phyloP scores from a whole-genome alignment of 306 rosid genomes.

The Cucumis hystrix region DNA sequence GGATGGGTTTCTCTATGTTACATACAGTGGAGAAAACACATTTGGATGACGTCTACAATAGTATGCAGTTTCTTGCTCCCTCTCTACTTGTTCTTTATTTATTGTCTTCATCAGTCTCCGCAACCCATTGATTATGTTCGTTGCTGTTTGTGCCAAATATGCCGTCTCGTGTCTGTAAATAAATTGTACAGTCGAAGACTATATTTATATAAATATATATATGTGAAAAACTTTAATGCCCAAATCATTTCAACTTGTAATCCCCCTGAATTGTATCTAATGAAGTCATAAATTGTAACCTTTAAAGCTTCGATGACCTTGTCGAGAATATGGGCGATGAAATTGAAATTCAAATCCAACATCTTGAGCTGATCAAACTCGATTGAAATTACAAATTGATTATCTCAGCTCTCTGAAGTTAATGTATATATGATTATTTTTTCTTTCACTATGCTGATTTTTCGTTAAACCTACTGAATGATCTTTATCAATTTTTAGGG shows the following conservation, averaged over 20 bases:
- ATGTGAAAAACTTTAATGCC: neutral
- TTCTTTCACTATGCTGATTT: no score
- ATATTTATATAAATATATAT: neutral
- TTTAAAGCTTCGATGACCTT: neutral
- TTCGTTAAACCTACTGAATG: no score
- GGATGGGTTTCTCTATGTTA: slow-evolving; percentile 11
- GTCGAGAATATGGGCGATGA: neutral
- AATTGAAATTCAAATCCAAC: neutral
- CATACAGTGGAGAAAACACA: slow-evolving; percentile 44
- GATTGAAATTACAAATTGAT: neutral
- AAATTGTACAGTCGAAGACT: neutral
- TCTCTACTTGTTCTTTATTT: neutral
- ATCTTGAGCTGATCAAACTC: neutral
- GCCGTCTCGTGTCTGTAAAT: neutral
- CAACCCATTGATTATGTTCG: neutral
- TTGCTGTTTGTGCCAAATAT: neutral
- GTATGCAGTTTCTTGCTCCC: neutral
- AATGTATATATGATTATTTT: neutral
- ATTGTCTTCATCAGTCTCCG: neutral
- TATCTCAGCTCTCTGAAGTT: neutral
- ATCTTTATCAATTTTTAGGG: no score
- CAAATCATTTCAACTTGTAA: neutral
- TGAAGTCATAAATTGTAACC: neutral
- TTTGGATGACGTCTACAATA: slow-evolving; percentile 15
- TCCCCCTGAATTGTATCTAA: neutral